A percentile compares a stretch with the other conserved stretches of the same genome.
Conservation (phyloP, 75 land plant species). For the Gnetum montanum region DNA sequence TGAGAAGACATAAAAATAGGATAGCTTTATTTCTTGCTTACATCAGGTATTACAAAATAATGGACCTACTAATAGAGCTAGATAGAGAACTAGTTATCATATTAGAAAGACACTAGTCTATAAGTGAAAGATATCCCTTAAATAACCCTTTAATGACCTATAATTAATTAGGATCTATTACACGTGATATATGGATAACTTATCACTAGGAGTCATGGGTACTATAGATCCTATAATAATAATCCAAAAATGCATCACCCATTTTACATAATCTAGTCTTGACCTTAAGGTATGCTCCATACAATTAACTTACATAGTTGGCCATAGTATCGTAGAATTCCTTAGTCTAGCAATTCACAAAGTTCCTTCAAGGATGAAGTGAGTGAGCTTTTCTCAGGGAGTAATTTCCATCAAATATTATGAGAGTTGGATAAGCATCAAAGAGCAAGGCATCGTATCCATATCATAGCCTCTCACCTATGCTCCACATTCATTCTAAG, state of each 20-base stretch:
- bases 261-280: neutral
- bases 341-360: neutral
- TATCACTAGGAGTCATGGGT: slow-evolving; percentile 7
- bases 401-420: neutral
- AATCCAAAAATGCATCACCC: neutral
- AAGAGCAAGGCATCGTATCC: neutral
- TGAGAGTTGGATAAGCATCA: neutral
- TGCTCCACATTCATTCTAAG: neutral
- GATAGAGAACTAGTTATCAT: neutral
- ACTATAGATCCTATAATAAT: neutral
- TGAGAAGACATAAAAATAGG: too few species aligned
- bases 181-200: slow-evolving; percentile 7
- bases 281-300: neutral
- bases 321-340: neutral
- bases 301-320: neutral
- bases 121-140: neutral
- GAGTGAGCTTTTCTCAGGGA: too few species aligned
- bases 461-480: slow-evolving; percentile 2
- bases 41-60: too few species aligned
- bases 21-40: too few species aligned
- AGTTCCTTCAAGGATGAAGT: neutral
- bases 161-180: slow-evolving; percentile 11
- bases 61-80: neutral
- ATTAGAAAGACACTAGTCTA: neutral
- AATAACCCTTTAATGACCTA: neutral